phyloP scores from a whole-genome alignment of 78 protist genomes.

The Planoprotostelium fungivorum region DNA sequence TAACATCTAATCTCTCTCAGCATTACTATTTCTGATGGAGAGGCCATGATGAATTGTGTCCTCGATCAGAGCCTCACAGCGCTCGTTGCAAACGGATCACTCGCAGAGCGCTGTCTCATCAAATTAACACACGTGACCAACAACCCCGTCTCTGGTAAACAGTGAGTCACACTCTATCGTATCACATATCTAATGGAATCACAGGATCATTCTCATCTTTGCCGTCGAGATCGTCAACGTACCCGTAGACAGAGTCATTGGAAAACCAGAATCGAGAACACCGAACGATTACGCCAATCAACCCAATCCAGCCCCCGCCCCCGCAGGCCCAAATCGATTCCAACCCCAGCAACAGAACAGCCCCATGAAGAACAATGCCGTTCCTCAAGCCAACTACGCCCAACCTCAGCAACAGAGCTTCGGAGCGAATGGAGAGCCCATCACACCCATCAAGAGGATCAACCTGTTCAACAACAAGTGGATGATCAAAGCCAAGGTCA shows the following conservation, averaged over 20 bases:
- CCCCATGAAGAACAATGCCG: neutral
- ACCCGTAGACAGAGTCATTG: neutral
- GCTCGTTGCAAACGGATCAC: neutral
- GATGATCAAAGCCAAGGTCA: neutral
- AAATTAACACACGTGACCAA: neutral
- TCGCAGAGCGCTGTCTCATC: neutral
- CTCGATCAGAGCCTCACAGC: neutral
- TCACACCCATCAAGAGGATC: neutral
- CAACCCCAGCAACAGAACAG: neutral
- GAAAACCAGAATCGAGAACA: neutral
- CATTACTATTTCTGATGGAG: neutral
- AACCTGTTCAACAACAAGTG: neutral
- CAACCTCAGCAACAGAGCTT: neutral
- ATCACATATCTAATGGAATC: neutral
- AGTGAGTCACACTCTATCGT: neutral
- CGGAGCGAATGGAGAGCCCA: neutral
- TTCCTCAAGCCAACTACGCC: neutral
- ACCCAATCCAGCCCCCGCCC: neutral
- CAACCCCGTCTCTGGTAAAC: neutral
- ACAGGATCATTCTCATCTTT: neutral
- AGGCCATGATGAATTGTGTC: neutral
- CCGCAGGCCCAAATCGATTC: too few relatives aligned
- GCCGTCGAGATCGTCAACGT: neutral
- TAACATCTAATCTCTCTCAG: neutral
- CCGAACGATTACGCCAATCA: neutral